Conservation (phyloP, 257 asterid species). For the Nicotiana attenuata region DNA sequence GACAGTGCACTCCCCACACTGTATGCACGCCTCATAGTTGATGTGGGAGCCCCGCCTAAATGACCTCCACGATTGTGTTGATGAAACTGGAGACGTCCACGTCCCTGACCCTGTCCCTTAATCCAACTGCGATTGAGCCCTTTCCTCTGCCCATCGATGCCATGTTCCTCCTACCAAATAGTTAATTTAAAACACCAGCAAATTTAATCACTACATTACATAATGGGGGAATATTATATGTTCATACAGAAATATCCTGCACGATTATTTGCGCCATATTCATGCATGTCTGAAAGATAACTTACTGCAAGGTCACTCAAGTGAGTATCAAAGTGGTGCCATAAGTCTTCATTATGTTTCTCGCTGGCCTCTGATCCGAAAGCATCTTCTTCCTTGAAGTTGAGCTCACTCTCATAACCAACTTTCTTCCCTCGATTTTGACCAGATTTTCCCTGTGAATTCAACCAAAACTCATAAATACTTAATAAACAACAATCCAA, state of each 20-base stretch:
- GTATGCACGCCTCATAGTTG: conserved; percentile 12
- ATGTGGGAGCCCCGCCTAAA: conserved; percentile 19
- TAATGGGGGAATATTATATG: background rate
- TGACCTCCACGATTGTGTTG: conserved; percentile 29
- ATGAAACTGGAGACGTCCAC: conserved; percentile 27
- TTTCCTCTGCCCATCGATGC: conserved; percentile 37
- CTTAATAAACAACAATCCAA: background rate
- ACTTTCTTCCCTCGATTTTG: conserved; percentile 47
- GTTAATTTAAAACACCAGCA: background rate
- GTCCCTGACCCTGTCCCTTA: conserved; percentile 35
- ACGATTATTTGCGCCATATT: background rate
- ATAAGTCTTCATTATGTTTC: conserved; percentile 21
- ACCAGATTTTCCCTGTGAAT: conserved; percentile 43
- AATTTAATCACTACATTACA: background rate
- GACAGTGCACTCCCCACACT: conserved; percentile 10
- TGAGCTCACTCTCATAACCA: conserved; percentile 48
- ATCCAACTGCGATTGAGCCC: conserved; percentile 34
- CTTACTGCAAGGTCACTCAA: conserved; percentile 46
- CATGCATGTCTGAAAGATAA: background rate
- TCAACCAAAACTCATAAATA: background rate
- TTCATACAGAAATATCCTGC: background rate
- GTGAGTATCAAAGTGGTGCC: conserved; percentile 32
- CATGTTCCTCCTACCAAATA: conserved; percentile 33
- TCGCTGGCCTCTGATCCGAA: conserved; percentile 30
- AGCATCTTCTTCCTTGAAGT: conserved; percentile 47